Evolutionary conservation across 148 eudicot genomes (phyloP), one percentile per base, ranked within the genome.

Genomic region (Fagopyrum homotropicum): DNA sequence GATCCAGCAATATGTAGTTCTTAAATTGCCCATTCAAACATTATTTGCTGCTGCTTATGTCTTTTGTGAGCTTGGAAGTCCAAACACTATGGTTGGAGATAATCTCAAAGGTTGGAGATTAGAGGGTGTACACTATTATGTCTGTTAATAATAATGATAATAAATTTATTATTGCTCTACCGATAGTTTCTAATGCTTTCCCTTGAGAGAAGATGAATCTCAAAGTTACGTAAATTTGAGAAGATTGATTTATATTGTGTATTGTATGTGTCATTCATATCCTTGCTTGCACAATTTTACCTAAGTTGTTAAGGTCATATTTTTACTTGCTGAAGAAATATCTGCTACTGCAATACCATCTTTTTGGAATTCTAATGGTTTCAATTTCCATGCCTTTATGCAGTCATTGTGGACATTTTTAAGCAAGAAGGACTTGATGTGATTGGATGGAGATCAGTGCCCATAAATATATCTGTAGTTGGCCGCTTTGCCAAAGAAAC

Each of bases 381-480:
- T 64, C 14, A 56, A 75, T 44, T 51, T 54, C 30, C 9, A 26
- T 66, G 12, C 61, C 69, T 49, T 54, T 82, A 43, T 88, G 84
- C 85, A 95, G 99, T 79, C 74, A 86, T 95, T 75, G 49, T 77
- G 22, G 81, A 81, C 79, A 90, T 74, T 59, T 90, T 95, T 83
- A 80, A 84, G 8, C 86, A 92, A 85, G 99, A 95, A 85, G 99
- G 99, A 79, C 84, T 95, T 78, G 93, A 95, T 81, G 94, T 95
- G 86, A 86, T 95, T 76, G 99, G 97, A 75, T 95, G 99, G 99
- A 90, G 99, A 79, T 78, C 90, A 69, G 99, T 95, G 75, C 99
- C 99, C 35, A 90, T 86, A 82, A 87, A 86, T 79, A 48, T 83
- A 46, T 77, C 91, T 77, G 81, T 95, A 30, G 99, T 95, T 55